Conservation (phyloP, 495 filamentous ascomycete species). For the Penicillium alfredii region DNA sequence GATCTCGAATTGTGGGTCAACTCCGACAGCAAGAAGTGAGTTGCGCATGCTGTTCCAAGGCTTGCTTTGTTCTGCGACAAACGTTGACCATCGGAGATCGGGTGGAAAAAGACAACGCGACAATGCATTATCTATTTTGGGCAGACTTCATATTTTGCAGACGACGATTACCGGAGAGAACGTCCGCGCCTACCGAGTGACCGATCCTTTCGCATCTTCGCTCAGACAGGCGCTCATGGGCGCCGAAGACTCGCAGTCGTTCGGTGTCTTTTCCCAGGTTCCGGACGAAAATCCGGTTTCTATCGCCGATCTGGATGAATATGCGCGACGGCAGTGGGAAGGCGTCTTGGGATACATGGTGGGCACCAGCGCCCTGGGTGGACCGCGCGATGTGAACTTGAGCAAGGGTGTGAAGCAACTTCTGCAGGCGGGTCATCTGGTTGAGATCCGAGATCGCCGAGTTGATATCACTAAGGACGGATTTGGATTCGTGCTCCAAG, state of each 20-base stretch:
- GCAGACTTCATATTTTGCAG: constrained; percentile 74
- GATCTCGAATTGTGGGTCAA: constrained; percentile 83
- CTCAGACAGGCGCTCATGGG: constrained; percentile 81
- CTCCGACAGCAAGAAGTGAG: constrained; percentile 61
- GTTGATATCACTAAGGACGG: constrained; percentile 80
- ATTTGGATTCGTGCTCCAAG: constrained; percentile 90
- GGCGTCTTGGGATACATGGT: constrained; percentile 94
- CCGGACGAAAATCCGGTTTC: constrained; percentile 53
- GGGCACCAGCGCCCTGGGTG: constrained; percentile 53
- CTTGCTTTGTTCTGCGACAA: too few species aligned
- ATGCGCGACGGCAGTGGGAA: constrained; percentile 88
- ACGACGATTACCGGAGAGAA: constrained; percentile 52
- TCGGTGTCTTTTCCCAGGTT: constrained; percentile 73
- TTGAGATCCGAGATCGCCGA: constrained; percentile 55
- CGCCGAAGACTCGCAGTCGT: constrained; percentile 75
- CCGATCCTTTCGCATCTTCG: constrained; percentile 66
- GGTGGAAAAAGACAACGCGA: constrained; percentile 62
- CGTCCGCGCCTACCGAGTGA: constrained; percentile 62
- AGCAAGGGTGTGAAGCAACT: constrained; percentile 78
- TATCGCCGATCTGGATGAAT: constrained; percentile 70
- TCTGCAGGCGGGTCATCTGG: constrained; percentile 70
- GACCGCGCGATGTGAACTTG: constrained; percentile 47
- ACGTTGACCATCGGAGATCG: background rate
- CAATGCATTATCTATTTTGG: constrained; percentile 71
- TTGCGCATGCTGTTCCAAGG: constrained; percentile 1